Base-by-base conservation (phyloP, 1,284 basidiomycete genomes). In the Ganoderma sinense region DNA sequence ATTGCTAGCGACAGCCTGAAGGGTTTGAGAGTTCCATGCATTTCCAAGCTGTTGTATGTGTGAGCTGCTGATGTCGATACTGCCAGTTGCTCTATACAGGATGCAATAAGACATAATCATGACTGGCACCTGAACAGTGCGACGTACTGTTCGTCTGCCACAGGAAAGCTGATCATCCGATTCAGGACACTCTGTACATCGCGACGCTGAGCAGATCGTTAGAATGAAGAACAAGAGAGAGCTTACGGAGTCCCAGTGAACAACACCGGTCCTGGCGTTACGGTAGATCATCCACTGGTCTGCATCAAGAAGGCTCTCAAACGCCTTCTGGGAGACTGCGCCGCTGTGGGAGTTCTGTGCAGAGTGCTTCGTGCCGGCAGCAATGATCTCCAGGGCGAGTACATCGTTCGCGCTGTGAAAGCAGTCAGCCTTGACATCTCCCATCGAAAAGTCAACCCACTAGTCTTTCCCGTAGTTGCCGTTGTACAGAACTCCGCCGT, bases 171-270 rank as follows among this genome's bases (percentile, higher is more conserved):
- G 72, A 92, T 86, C 73, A 91, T 89, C 4, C 90, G 85, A 14
- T 88, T 87, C 18, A 91, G 77, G 14, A 83, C 86, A 72, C 89
- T 91, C 88, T 90, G 62, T n/a, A 58, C 10, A n/a, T 10, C 20
- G 20, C 13, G 13, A 23, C 2, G 45, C 39, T 64, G n/a, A 73
- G 51, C 29, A 16, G 48, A 36, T 33, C 41, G 0, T 45, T 14
- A 14, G 55, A 18, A 48, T 13, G 13, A 0, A 2, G 13, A 33
- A 13, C 2, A 6, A 41, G 39, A 58, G 2, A 1, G 16, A 4
- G 79, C 88, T 75, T 72, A 91, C 89, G 73, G 90, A 88, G 73
- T 92, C 90, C 88, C 89, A 92, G 74, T 91, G 89, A 59, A 89
- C 77, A 26, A 87, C 83, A 16, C 83, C 80, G 1, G 90, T 91